Base-by-base conservation (phyloP, 495 filamentous ascomycete genomes). In the Xylaria curta region DNA sequence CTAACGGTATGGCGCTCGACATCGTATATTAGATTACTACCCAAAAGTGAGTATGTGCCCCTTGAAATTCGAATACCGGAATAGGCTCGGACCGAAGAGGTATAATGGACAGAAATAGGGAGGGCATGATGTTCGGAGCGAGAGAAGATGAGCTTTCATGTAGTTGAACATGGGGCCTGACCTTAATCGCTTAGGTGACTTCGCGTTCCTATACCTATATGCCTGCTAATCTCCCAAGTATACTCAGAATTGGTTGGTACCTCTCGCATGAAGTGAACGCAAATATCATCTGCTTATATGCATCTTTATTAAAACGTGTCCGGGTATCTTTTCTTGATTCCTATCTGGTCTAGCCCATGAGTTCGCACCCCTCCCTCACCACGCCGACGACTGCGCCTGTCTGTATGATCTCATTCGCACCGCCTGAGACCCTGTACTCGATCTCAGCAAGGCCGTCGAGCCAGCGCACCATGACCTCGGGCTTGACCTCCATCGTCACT, bases 341-440 rank as follows among this genome's bases (percentile, higher is more conserved):
- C 49, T 26, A 49, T 60, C 76, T 73, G 84, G 31, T 33, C 76
- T 73, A 85, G 31, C 81, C 80, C 82, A 85, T 83, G 64, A 97
- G 80, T 80, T 97, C 95, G 46, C 91, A 93, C 0, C 97, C 96
- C 73, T 89, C 91, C 74, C 96, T 90, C 46, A 99, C 87, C 8
- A 97, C 93, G 0, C 97, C 96, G 2, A 98, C 93, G 62, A 98
- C 81, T 0, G 93, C 96, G 6, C 96, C 95, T 1, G 95, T 98
- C 85, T 99, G 96, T 64, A 98, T 87, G 13, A 82, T 81, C 83
- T 99, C 96, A n/a, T 89, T 91, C 3, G 93, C 97, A 17, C 96
- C 96, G 26, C 94, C 92, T 68, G 94, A 92, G 7, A 99, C 83
- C 66, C 96, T 85, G 82, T 94, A 96, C 82, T 99, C 96, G 38